Base-by-base conservation (phyloP, 179 eudicot species). In the Patellifolia procumbens region DNA sequence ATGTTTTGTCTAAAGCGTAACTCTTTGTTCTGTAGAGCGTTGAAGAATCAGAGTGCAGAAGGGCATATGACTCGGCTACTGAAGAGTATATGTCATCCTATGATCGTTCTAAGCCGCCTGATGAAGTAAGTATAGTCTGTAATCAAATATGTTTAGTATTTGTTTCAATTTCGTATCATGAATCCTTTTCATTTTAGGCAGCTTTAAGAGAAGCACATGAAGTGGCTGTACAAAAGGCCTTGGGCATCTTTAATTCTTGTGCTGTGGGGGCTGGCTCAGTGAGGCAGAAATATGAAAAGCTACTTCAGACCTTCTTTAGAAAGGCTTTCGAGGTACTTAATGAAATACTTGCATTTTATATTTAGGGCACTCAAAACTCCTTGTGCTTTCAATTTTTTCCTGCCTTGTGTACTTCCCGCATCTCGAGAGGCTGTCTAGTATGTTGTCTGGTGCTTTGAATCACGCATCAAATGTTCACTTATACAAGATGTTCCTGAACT, bases 11-110 rank as follows among this genome's bases (percentile, higher is more conserved):
- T 22, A 74, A 64, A 26, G 42, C 55, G 49, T 39, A 37, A 28
- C 13, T 26, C 4, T 48, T 34, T 60, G 2, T 29, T 80, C 55
- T 82, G 79, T 80, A 96, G 98, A 93, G 96, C 81, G 99, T 96
- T 77, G 98, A 96, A 83, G 99, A 96, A 83, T 88, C 97, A 39
- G 97, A 96, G 89, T 93, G 99, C 81, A 92, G 92, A 53, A 89
- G 94, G 85, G 98, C 94, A 34, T 93, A 80, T 83, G 99, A 96
- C 68, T 68, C 86, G 82, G 97, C 94, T 74, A 83, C 94, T 79
- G 98, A 91, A 80, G 87, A 78, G 56, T 96, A 93, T 72, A 90
- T 87, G 94, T 88, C 96, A 71, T 68, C 96, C 31, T 91, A 93
- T 82, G 98, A 93, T 78, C 92, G 91, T 64, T 86, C 98, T 72